Evolutionary conservation across 768 basidiomycete species (phyloP).

Genomic region (Boletellus ananiceps): DNA sequence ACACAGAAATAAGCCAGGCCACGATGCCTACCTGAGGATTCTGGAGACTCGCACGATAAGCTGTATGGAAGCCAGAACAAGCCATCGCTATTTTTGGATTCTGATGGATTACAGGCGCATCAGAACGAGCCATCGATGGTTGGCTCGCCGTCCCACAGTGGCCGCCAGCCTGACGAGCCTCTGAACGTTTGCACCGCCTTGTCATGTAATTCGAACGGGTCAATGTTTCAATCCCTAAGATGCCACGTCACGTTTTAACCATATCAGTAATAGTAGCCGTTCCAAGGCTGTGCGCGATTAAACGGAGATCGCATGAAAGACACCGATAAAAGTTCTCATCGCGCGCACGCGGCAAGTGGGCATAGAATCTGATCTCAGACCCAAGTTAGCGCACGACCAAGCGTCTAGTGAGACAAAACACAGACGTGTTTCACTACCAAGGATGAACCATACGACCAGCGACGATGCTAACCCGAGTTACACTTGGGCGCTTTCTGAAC

Average conservation of each 20-base stretch:
- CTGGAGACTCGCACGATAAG: background rate
- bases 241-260: background rate
- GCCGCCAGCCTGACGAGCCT: too few species aligned
- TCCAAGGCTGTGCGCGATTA: background rate
- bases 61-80: background rate
- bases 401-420: too few species aligned
- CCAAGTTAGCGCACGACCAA: too few species aligned
- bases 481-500: background rate
- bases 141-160: too few species aligned
- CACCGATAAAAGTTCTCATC: background rate
- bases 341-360: background rate
- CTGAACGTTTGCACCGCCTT: too few species aligned
- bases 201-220: too few species aligned
- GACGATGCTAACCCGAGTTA: background rate
- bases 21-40: background rate
- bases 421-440: too few species aligned
- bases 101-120: background rate
- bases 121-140: background rate
- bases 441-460: too few species aligned
- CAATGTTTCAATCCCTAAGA: background rate
- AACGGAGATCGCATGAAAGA: constrained; percentile 3
- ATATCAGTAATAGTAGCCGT: background rate
- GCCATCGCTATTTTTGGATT: too few species aligned
- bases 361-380: background rate
- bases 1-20: background rate